Percentiles rank a stretch among this genome's conserved stretches.
Evolutionary conservation across 257 asterid species (phyloP).

Genomic region (Knoxia roxburghii): DNA sequence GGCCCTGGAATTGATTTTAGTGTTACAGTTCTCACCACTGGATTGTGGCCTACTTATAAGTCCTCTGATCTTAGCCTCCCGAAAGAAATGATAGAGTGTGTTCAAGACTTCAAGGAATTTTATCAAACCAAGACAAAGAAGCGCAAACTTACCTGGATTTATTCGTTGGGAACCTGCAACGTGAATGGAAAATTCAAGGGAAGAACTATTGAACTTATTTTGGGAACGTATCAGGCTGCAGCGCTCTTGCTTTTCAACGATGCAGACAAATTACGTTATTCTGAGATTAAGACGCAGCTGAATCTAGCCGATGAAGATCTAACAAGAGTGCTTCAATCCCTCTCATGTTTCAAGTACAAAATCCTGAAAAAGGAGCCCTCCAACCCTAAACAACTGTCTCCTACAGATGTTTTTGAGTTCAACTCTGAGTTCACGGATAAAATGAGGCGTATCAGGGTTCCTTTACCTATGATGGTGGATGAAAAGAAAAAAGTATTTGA

Average conservation of each 20-base stretch:
- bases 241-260: conserved; percentile 43
- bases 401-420: conserved; percentile 36
- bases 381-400: conserved; percentile 28
- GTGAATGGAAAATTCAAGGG: conserved; percentile 41
- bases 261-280: conserved; percentile 45
- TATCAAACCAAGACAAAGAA: conserved; percentile 34
- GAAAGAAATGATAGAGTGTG: conserved; percentile 58
- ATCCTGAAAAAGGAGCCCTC: conserved; percentile 42
- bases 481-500: conserved; percentile 54
- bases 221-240: conserved; percentile 57
- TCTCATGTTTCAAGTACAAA: conserved; percentile 55
- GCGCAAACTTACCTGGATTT: conserved; percentile 52
- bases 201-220: conserved; percentile 40
- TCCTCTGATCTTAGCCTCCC: conserved; percentile 53
- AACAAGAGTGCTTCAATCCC: conserved; percentile 46
- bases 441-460: conserved; percentile 60
- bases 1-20: conserved; percentile 45
- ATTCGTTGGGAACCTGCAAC: conserved; percentile 46
- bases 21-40: conserved; percentile 49
- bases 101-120: conserved; percentile 47
- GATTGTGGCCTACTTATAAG: conserved; percentile 62
- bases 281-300: conserved; percentile 43
- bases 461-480: conserved; percentile 47
- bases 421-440: conserved; percentile 49
- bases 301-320: conserved; percentile 55